Percentiles rank a stretch among this genome's conserved stretches.
These are phyloP conservation scores for Sporobolomyces phaffii DNA, from an alignment of 768 basidiomycete species.

Conservation along the genomic window DNA sequence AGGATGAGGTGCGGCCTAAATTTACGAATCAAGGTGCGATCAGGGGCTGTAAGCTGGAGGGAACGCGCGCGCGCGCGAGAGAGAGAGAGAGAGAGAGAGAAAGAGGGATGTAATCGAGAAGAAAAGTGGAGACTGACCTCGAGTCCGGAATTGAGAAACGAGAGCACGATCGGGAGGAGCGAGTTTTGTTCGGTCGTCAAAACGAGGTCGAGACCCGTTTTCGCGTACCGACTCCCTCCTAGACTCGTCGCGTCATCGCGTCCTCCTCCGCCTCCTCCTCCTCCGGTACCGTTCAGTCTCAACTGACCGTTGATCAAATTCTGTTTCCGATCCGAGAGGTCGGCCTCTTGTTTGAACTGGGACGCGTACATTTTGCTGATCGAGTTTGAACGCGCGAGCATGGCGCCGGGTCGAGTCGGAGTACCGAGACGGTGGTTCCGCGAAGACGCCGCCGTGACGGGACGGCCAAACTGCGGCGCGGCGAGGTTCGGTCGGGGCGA, in stretches of 20 bases:
- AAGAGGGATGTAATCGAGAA: no score
- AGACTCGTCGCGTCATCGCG: constrained; percentile 9
- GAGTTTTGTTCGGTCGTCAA: constrained; percentile 84
- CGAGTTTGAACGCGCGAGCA: constrained; percentile 34
- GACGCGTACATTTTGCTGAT: constrained; percentile 38
- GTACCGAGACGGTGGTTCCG: constrained; percentile 19
- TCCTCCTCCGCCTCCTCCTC: neutral
- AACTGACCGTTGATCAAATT: constrained; percentile 11
- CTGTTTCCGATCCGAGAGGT: constrained; percentile 11
- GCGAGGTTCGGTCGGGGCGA: constrained; percentile 31
- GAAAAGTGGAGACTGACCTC: constrained; percentile 1
- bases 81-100: no score
- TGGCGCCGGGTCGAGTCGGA: constrained; percentile 23
- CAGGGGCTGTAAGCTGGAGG: no score
- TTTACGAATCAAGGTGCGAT: no score
- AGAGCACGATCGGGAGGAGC: constrained; percentile 55
- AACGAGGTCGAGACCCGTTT: constrained; percentile 77
- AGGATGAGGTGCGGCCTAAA: constrained; percentile 29
- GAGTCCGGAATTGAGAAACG: constrained; percentile 26
- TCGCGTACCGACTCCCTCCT: constrained; percentile 47
- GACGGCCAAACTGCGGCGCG: constrained; percentile 26
- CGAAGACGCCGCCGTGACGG: constrained; percentile 16
- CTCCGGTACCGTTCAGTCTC: neutral
- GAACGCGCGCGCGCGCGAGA: no score
- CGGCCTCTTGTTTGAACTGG: constrained; percentile 27